Conservation (phyloP, 2,329 filamentous ascomycete genomes). For the Penicillium sp. region DNA sequence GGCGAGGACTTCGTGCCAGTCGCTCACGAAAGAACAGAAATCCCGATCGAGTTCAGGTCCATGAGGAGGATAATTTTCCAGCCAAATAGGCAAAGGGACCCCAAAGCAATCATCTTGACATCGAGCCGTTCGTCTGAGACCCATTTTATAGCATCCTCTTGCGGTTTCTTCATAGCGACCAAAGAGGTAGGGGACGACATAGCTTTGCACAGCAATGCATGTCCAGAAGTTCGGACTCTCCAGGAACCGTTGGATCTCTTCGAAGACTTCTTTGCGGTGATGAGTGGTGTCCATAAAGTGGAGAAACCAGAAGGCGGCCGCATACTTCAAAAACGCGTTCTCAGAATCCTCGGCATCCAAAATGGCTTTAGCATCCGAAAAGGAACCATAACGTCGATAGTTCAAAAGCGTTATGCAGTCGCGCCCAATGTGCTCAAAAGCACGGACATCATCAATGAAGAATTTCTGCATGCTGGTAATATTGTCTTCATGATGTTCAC, state of each 20-base stretch:
- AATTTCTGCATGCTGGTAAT: not conserved
- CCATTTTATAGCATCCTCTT: not conserved
- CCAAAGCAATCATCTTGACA: not conserved
- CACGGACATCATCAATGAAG: not conserved
- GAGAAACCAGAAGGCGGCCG: slow-evolving; percentile 6
- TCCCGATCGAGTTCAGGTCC: not conserved
- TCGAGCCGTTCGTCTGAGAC: not conserved
- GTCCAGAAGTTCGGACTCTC: slow-evolving; percentile 3
- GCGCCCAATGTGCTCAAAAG: not conserved
- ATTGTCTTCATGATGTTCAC: not conserved
- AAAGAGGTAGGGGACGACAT: not conserved
- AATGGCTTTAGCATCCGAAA: not conserved
- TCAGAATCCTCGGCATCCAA: not conserved
- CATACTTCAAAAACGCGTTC: slow-evolving; percentile 3
- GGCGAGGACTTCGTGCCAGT: slow-evolving; percentile 5
- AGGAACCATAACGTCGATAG: not conserved
- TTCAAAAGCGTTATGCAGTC: not conserved
- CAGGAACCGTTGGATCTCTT: not conserved
- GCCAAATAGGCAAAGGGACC: not conserved
- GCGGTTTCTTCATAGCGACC: not conserved
- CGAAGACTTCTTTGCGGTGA: not conserved
- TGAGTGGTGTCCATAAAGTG: not conserved
- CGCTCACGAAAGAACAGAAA: slow-evolving; percentile 3
- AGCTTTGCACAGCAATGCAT: not conserved
- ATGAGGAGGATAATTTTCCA: not conserved